Percentiles rank a stretch among this genome's conserved stretches.
These are phyloP conservation scores for Pseudocercospora macadamiae DNA, from an alignment of 2,329 filamentous ascomycete genomes.

Conservation along the genomic window DNA sequence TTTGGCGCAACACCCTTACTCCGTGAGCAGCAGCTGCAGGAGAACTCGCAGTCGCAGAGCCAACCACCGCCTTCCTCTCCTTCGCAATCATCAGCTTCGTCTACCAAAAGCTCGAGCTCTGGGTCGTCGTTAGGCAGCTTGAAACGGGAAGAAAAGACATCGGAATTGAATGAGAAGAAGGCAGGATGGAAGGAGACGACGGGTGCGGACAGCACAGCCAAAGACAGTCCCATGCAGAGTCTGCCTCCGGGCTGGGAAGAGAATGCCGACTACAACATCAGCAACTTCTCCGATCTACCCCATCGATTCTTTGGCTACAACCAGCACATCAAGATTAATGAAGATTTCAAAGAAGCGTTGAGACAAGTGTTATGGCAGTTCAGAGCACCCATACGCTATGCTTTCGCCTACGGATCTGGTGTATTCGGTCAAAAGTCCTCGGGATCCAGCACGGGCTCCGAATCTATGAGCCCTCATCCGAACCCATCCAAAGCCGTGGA, in stretches of 20 bases:
- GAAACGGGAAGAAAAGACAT: conserved; percentile 14
- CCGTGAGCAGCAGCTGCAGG: conserved; percentile 24
- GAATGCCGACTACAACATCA: conserved; percentile 70
- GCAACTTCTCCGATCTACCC: conserved; percentile 74
- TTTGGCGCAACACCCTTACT: conserved; percentile 25
- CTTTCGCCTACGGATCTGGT: conserved; percentile 95
- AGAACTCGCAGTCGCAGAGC: conserved; percentile 12
- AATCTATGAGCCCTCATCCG: conserved; percentile 70
- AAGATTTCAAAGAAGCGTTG: conserved; percentile 90
- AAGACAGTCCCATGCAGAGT: conserved; percentile 34
- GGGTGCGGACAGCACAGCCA: conserved; percentile 23
- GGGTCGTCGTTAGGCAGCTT: not conserved
- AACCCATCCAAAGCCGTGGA: conserved; percentile 78
- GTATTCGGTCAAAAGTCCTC: conserved; percentile 78
- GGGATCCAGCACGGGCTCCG: conserved; percentile 48
- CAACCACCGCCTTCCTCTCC: not conserved
- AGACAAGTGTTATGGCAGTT: conserved; percentile 90
- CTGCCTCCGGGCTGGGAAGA: conserved; percentile 71
- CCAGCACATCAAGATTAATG: conserved; percentile 93
- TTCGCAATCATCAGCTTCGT: conserved; percentile 12
- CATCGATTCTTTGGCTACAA: conserved; percentile 87
- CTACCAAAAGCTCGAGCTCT: conserved; percentile 12
- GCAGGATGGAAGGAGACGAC: conserved; percentile 17
- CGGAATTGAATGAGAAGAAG: conserved; percentile 16
- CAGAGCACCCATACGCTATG: conserved; percentile 89